A percentile compares a stretch with the other conserved stretches of the same genome.
Evolutionary conservation across 2,329 filamentous ascomycete species (phyloP).

Genomic region (Hirsutella minnesotensis): DNA sequence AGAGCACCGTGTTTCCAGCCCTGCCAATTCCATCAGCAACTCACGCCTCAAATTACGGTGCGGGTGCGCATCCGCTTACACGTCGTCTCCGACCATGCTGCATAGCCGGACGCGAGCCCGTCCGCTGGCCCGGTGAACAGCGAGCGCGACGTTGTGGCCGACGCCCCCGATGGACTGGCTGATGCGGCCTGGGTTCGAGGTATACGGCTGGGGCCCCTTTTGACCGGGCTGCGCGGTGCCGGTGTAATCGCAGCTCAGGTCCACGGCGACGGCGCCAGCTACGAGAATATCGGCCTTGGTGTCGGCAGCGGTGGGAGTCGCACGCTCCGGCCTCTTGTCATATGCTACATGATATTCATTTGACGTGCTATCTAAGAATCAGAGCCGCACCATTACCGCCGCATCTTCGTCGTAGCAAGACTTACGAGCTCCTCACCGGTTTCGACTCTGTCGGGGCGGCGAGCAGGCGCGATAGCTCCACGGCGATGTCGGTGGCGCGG

Average conservation of each 20-base stretch:
- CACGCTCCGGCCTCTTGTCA: not conserved
- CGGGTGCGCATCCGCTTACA: conserved; percentile 40
- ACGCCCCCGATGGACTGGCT: conserved; percentile 81
- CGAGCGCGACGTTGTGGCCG: conserved; percentile 81
- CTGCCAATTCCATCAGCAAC: conserved; percentile 18
- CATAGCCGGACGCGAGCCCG: conserved; percentile 55
- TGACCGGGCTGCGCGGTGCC: conserved; percentile 13
- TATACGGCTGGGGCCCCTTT: conserved; percentile 46
- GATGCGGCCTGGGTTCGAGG: conserved; percentile 77
- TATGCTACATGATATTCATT: conserved; percentile 11
- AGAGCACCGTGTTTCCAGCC: conserved; percentile 62
- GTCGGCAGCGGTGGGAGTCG: conserved; percentile 3
- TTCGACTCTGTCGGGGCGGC: conserved; percentile 18
- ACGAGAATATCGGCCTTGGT: conserved; percentile 59
- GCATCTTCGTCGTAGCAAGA: too few relatives aligned
- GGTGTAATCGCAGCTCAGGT: conserved; percentile 70
- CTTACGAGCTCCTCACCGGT: conserved; percentile 23
- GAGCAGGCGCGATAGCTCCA: conserved; percentile 35
- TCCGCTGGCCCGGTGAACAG: conserved; percentile 58
- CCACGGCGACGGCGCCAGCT: conserved; percentile 80
- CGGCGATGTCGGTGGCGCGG: conserved; percentile 41
- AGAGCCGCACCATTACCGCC: conserved; percentile 16
- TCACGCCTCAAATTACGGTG: too few relatives aligned
- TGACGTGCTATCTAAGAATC: conserved; percentile 14
- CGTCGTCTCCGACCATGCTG: conserved; percentile 71